Evolutionary conservation across 768 basidiomycete species (phyloP).

Genomic region (Grammothele lineata): DNA sequence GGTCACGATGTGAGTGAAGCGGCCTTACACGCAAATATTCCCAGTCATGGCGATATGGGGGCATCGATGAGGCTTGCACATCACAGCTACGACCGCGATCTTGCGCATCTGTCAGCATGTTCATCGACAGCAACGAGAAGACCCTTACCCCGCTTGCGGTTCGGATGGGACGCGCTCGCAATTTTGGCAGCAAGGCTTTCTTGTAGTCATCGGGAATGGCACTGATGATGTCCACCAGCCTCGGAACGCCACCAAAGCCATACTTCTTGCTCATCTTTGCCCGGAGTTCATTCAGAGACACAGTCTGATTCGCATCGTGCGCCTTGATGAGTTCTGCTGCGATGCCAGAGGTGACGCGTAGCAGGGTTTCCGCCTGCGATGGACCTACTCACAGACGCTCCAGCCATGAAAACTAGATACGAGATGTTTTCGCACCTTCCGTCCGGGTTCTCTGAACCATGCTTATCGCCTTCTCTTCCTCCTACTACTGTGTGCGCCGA

Average conservation of each 20-base stretch:
- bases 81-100: constrained; percentile 99
- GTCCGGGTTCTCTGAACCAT: constrained; percentile 42
- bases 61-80: constrained; percentile 99
- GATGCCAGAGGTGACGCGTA: constrained; percentile 91
- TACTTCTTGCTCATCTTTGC: constrained; percentile 88
- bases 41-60: constrained; percentile 99
- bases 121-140: not conserved
- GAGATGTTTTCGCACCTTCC: constrained; percentile 27
- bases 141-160: constrained; percentile 91
- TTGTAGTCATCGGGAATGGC: constrained; percentile 98
- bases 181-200: constrained; percentile 81
- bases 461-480: no score
- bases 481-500: no score
- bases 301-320: constrained; percentile 68
- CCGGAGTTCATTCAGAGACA: constrained; percentile 87
- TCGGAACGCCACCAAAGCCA: constrained; percentile 79
- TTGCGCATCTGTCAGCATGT: constrained; percentile 27
- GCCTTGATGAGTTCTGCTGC: constrained; percentile 91
- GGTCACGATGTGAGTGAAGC: not conserved
- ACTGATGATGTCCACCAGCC: constrained; percentile 96
- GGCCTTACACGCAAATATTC: constrained; percentile 92
- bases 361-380: constrained; percentile 85
- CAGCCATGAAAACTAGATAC: not conserved
- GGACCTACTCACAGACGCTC: constrained; percentile 43
- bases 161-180: constrained; percentile 90